Base-by-base conservation (phyloP, 1,284 basidiomycete genomes). In the Lentinula novae-zelandiae region DNA sequence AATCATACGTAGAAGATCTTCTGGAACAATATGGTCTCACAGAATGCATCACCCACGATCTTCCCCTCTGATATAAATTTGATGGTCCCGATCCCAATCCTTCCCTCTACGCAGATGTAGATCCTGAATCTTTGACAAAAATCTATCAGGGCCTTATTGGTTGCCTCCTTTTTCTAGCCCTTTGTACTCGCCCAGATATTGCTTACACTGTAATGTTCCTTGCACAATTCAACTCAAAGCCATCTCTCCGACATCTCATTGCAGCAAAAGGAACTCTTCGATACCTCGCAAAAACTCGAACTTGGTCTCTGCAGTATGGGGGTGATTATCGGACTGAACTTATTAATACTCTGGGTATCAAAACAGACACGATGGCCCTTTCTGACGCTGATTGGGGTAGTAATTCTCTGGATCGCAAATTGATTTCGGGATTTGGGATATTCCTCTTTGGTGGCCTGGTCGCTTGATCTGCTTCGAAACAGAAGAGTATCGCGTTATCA, bases 291-390 rank as follows among this genome's bases (percentile, higher is more conserved):
- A 27, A 27, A 27, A 27, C 22, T 3, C 22, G 3, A 27, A 27
- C 22, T 27, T 57, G 31, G 13, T 33, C 46, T 15, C 20, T 63
- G 3, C 44, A 60, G 27, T 63, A 63, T 60, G 58, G 62, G 38
- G 62, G 62, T 57, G 57, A 44, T 53, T 10, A 31, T 20, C 34
- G 34, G 8, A 3, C 17, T n/a, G 13, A n/a, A 2, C 44, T 46
- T 1, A 7, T 46, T 8, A 8, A 46, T 4, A 7, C 13, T 15
- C 17, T 46, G 2, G 10, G 17, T 1, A 15, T 46, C 17, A 8
- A n/a, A 13, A 5, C 13, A 1, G 44, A 27, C 22, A 27, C 22
- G 3, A 27, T 27, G 22, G 22, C 22, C 3, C 22, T 27, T 27
- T 27, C 22, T 3, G 22, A 27, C 22, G 22, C 22, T 27, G 22